Base-by-base conservation (phyloP, 164 flowering plant species). In the Dillenia suffruticosa region DNA sequence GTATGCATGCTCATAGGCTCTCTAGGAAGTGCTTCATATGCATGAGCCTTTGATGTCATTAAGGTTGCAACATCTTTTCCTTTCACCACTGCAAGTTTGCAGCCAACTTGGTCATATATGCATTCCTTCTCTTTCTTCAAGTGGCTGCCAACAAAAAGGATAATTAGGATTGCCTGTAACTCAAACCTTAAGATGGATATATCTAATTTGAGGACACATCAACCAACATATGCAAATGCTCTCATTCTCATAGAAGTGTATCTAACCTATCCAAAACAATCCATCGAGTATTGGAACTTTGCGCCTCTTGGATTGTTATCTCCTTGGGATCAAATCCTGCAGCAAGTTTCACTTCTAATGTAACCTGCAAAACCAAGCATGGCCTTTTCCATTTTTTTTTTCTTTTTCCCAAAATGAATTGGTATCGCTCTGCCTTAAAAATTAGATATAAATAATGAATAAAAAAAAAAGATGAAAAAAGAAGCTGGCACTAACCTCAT, bases 61-160 rank as follows among this genome's bases (percentile, higher is more conserved):
- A 78, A 68, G 26, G 80, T 78, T 48, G 84, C 81, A 10, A 78
- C 70, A 65, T 70, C 71, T 57, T 71, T 74, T 61, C 60, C 59
- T 56, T 76, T 81, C 74, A 78, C 70, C 43, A 68, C 74, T 17
- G 82, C 85, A 49, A 81, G 48, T 60, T 79, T 73, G 79, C 85
- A 81, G 61, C 68, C 66, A 14, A 72, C 78, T 17, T 66, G 81
- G 47, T 59, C 71, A 17, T 65, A 66, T 68, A 81, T 76, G 54
- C 47, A 70, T 13, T 24, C 52, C 49, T 68, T 70, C 49, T 73
- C 69, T 60, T 73, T 81, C 79, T 72, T 81, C 54, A 79, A 72
- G 63, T 68, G 68, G 47, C 82, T 78, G 81, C 10, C 22, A 52
- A 52, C 12, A 8, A 46, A 61, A 64, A 60, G 3, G 22, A 14